A percentile compares a stretch with the other conserved stretches of the same genome.
Evolutionary conservation across 108 stramenopile genomes (phyloP).

Genomic region (Asterionellopsis glacialis): DNA sequence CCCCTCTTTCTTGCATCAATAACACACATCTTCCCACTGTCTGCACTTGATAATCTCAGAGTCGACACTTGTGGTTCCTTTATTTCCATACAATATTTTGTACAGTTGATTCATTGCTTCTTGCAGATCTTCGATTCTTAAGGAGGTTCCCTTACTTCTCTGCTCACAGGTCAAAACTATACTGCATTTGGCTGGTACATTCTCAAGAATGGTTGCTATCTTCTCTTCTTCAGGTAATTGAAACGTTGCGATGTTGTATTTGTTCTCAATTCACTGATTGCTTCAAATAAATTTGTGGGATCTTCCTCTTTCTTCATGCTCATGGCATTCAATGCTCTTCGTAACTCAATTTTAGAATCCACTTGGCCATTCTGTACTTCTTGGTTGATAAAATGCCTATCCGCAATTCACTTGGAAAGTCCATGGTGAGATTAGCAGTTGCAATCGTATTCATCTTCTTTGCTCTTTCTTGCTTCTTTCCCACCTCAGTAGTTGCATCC

Average conservation of each 20-base stretch:
- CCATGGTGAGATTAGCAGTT: conserved; percentile 3
- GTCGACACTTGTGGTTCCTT: background rate
- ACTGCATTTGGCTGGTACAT: background rate
- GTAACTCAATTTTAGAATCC: conserved; percentile 1
- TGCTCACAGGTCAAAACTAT: conserved; percentile 4
- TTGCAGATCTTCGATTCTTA: background rate
- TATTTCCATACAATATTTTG: background rate
- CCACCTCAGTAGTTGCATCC: background rate
- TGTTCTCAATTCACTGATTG: background rate
- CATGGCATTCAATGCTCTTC: background rate
- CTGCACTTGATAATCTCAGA: background rate
- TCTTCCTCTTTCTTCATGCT: conserved; percentile 2
- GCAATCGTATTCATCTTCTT: background rate
- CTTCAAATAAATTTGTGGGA: conserved; percentile 5
- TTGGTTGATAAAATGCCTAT: conserved; percentile 3
- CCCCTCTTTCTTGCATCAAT: background rate
- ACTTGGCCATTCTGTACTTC: conserved; percentile 1
- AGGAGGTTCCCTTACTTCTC: background rate
- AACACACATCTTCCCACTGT: background rate
- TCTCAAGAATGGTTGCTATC: conserved; percentile 1
- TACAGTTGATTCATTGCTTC: background rate
- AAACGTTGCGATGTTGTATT: background rate
- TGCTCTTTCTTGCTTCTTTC: background rate
- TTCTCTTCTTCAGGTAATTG: background rate
- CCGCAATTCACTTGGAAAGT: background rate